Evolutionary conservation across 1,284 basidiomycete genomes (phyloP).

Genomic region (Heterobasidion irregulare): DNA sequence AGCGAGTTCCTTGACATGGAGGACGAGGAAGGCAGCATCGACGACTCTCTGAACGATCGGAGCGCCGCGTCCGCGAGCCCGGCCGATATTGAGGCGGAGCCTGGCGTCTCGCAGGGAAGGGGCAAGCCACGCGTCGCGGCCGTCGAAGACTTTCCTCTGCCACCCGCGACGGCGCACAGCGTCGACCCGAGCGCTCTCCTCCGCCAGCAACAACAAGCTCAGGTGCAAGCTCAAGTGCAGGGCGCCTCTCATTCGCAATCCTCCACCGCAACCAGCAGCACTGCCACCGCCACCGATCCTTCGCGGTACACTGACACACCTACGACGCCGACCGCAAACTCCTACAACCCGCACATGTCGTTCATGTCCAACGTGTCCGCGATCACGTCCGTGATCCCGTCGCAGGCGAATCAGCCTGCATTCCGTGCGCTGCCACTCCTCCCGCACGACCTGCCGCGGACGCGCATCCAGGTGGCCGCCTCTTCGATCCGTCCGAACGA

Average conservation of each 20-base stretch:
- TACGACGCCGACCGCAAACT: constrained; percentile 11
- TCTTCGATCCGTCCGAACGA: constrained; percentile 82
- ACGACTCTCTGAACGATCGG: constrained; percentile 17
- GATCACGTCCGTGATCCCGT: constrained; percentile 7
- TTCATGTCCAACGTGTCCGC: constrained; percentile 4
- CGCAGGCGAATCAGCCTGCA: constrained; percentile 18
- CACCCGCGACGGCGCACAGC: constrained; percentile 15
- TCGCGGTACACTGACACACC: constrained; percentile 9
- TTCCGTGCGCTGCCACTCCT: constrained; percentile 71
- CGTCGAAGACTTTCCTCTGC: constrained; percentile 29
- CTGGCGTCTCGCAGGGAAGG: constrained; percentile 6
- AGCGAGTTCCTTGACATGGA: constrained; percentile 59
- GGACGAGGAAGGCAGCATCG: constrained; percentile 27
- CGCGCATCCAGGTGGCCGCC: constrained; percentile 54
- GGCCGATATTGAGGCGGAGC: constrained; percentile 10
- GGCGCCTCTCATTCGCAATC: too few species aligned
- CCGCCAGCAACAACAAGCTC: constrained; percentile 4
- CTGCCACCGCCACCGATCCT: not conserved
- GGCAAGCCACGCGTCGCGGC: not conserved
- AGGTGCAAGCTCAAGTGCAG: not conserved
- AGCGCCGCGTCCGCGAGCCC: constrained; percentile 15
- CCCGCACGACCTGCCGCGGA: constrained; percentile 56
- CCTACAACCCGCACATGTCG: constrained; percentile 5
- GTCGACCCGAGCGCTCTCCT: constrained; percentile 2
- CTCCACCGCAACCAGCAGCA: not conserved